These are phyloP conservation scores for Fusarium pseudoanthophilum DNA, from an alignment of 2,329 filamentous ascomycete genomes.

Conservation along the genomic window DNA sequence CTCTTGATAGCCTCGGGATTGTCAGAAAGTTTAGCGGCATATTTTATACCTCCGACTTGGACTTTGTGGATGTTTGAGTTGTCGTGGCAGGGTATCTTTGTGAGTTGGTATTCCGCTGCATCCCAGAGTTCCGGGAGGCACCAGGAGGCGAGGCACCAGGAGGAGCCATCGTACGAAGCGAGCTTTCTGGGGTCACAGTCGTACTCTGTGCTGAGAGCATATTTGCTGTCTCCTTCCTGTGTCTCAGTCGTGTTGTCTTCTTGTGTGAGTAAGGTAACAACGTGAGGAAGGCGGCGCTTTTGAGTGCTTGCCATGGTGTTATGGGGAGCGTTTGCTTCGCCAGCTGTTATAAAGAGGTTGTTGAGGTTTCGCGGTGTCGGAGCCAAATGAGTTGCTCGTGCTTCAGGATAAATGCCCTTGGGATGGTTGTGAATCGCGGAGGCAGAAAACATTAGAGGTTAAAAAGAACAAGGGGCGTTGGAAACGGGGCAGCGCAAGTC, in stretches of 20 bases:
- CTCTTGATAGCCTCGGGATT: neutral
- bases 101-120: neutral
- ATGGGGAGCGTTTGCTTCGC: neutral
- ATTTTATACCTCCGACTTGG: neutral
- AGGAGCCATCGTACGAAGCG: neutral
- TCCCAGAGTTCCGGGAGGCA: neutral
- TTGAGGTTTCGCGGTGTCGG: neutral
- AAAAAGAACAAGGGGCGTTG: neutral
- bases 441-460: neutral
- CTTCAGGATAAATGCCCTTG: neutral
- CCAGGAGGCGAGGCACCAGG: neutral
- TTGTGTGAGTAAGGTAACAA: neutral
- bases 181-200: neutral
- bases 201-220: neutral
- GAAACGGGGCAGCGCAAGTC: too few relatives aligned
- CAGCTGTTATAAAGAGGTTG: neutral
- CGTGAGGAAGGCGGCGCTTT: neutral
- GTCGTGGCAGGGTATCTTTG: neutral
- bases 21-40: slow-evolving; percentile 7
- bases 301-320: neutral
- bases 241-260: neutral
- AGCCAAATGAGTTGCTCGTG: too few relatives aligned
- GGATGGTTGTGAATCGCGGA: neutral
- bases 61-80: neutral
- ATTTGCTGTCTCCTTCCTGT: neutral